Evolutionary conservation across 1,284 basidiomycete species (phyloP).

Genomic region (Sporisorium sorghi): DNA sequence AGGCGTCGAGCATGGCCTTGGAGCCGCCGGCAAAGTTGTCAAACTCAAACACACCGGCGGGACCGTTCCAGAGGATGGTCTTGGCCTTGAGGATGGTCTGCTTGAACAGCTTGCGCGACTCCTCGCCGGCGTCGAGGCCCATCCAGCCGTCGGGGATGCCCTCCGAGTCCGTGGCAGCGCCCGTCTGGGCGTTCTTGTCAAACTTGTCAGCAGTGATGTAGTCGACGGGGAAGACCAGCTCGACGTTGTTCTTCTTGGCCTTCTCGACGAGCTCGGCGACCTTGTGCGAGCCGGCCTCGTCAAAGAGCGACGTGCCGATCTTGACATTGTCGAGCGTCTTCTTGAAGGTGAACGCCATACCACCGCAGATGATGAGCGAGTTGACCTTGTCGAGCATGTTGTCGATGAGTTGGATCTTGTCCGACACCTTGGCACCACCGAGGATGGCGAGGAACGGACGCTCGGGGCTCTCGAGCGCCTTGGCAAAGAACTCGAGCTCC

Average conservation of each 20-base stretch:
- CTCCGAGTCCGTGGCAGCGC: conserved; percentile 80
- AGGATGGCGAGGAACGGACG: conserved; percentile 97
- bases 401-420: conserved; percentile 98
- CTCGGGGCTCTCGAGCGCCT: conserved; percentile 93
- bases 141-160: conserved; percentile 95
- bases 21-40: conserved; percentile 89
- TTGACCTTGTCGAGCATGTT: conserved; percentile 99
- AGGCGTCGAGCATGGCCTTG: conserved; percentile 84
- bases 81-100: conserved; percentile 86
- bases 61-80: conserved; percentile 98
- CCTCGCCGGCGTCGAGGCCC: conserved; percentile 79
- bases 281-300: conserved; percentile 88
- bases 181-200: conserved; percentile 86
- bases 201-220: conserved; percentile 96
- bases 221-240: conserved; percentile 95
- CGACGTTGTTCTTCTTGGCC: conserved; percentile 91
- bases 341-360: conserved; percentile 99
- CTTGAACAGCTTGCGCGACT: conserved; percentile 84
- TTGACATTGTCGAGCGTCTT: conserved; percentile 85
- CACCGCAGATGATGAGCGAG: conserved; percentile 95
- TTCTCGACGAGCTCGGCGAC: conserved; percentile 87
- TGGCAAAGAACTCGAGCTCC: conserved; percentile 98
- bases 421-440: conserved; percentile 97
- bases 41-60: conserved; percentile 98
- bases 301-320: conserved; percentile 96